Evolutionary conservation across 257 asterid genomes (phyloP), one percentile per base, ranked within the genome.

Genomic region (Rauvolfia tetraphylla): DNA sequence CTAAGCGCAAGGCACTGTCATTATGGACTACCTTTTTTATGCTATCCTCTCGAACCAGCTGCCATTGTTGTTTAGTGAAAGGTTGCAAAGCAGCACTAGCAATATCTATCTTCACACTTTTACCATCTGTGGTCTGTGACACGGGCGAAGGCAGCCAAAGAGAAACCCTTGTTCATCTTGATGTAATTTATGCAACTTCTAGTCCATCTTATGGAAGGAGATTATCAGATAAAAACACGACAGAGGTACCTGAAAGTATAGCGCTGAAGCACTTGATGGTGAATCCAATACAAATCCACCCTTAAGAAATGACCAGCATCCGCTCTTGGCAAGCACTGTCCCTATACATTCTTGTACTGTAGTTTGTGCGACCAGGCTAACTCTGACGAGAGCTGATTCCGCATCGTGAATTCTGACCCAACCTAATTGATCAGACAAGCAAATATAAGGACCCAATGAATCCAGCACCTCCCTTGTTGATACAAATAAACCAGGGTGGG

Each of bases 251-350:
- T 82, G 79, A 62, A 90, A 70, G 51, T 81, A 80, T 14, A 90
- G 85, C 25, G 75, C 73, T 14, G 94, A 84, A 13, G 79, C 75
- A 66, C 75, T 76, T 15, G 90, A 86, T 15, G 91, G 87, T 31
- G 89, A 79, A 63, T 88, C 73, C 6, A 88, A 29, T 1, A 83
- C 84, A 79, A 90, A 87, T 62, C 96, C 97, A 79, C 96, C 97
- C 88, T 90, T 89, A 69, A 90, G 92, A 79, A 92, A 90, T 0
- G 93, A 88, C 91, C 93, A 92, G 71, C 97, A 92, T 0, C 95
- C 90, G 20, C n/a, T 61, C 65, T 77, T 76, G 41, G 95, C 95
- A 72, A 87, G 80, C 53, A 91, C 96, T 42, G 86, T 89, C 49
- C 97, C 96, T 15, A 88, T 81, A 83, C 92, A 92, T 46, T 83